Base-by-base conservation (phyloP, 2,329 filamentous ascomycete species). In the Metarhizium brunneum region DNA sequence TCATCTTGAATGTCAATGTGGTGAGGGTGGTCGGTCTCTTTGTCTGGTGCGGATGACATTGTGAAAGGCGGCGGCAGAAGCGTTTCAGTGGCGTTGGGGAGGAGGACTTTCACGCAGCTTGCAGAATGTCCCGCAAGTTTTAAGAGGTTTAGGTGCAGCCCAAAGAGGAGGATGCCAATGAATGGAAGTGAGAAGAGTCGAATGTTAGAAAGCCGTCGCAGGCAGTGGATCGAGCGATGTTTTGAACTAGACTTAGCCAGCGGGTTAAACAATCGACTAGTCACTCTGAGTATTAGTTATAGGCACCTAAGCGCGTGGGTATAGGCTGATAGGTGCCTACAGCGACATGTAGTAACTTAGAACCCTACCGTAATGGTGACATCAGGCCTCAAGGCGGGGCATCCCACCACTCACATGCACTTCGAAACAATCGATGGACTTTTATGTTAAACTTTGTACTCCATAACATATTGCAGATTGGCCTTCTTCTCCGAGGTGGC, bases 1-100 rank as follows among this genome's bases (percentile, higher is more conserved):
- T 76, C 72, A 56, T 77, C 73, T 20, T 73, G 70, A 53, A 80
- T 71, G 58, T 80, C 77, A 64, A 82, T 77, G 62, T 77, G 79
- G 66, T 62, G 69, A 62, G 66, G 68, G 59, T 66, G 69, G 64
- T 61, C 60, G 59, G 67, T 65, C 65, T 70, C 74, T 42, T 69
- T 69, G 50, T 68, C 58, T 43, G 74, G 66, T 51, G 66, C 67
- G 43, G 76, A 66, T 6, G 55, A 52, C 51, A 56, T 59, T n/a
- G 45, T 20, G 45, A 48, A 48, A 32, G 25, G n/a, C 50, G 11
- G 32, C 20, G 25, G 36, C 8, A 36, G 25, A 29, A 48, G 11
- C 14, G 25, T 48, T 48, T 48, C 18, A 5, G 13, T 42, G 43
- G 6, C 13, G 25, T 11, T 14, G 3, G 25, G 13, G 25, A 30